phyloP scores from a whole-genome alignment of 1,284 basidiomycete species.

The Wolfiporia cocos region DNA sequence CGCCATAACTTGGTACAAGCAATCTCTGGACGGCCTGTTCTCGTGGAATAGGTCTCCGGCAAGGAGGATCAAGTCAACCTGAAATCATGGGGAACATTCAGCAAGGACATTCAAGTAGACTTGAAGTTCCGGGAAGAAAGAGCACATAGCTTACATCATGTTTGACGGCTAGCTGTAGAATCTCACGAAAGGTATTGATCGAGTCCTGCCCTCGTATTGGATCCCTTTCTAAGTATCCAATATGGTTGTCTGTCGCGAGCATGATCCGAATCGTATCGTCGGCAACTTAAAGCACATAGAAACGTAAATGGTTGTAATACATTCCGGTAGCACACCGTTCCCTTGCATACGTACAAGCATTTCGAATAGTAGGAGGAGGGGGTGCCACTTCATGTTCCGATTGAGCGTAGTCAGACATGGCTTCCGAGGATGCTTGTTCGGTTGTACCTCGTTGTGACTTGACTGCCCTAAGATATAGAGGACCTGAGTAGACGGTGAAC shows the following conservation, averaged over 20 bases:
- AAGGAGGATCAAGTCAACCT: constrained; percentile 93
- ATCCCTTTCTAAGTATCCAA: constrained; percentile 94
- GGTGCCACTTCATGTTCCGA: constrained; percentile 9
- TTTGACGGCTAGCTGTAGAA: constrained; percentile 86
- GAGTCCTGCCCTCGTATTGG: constrained; percentile 93
- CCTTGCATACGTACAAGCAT: constrained; percentile 29
- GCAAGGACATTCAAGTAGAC: background rate
- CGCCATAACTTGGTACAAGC: constrained; percentile 85
- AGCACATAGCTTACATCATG: constrained; percentile 69
- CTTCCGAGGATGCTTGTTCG: too few species aligned
- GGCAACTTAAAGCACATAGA: constrained; percentile 32
- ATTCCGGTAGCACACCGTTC: background rate
- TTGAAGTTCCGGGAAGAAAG: background rate
- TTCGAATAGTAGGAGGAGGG: constrained; percentile 25
- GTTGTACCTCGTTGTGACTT: background rate
- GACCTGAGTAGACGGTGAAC: too few species aligned
- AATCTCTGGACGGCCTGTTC: constrained; percentile 89
- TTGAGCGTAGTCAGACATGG: constrained; percentile 11
- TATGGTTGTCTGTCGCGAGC: constrained; percentile 92
- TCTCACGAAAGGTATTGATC: constrained; percentile 93
- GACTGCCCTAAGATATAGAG: background rate
- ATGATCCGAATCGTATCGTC: constrained; percentile 79
- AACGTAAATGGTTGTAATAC: too few species aligned
- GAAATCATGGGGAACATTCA: constrained; percentile 1
- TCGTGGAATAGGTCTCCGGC: constrained; percentile 98